Conservation (phyloP, 306 rosid species). For the Gillenia trifoliata region DNA sequence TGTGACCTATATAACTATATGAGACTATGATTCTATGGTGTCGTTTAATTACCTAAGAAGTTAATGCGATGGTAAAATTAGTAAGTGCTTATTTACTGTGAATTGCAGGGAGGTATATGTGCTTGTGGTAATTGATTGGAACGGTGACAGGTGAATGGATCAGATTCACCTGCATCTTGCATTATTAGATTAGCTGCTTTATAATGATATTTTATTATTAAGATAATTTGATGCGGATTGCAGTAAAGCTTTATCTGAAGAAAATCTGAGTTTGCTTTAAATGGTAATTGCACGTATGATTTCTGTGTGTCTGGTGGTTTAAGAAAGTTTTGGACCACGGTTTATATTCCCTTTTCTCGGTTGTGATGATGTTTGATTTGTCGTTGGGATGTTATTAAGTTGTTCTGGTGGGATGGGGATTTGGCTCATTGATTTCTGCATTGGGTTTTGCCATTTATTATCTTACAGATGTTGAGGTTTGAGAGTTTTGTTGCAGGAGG, state of each 20-base stretch:
- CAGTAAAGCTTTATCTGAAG: not conserved
- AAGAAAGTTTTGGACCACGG: conserved; percentile 6
- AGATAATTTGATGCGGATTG: not conserved
- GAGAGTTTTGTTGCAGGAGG: too few relatives aligned
- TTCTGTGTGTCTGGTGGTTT: not conserved
- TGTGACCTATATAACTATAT: not conserved
- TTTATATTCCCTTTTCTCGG: too few relatives aligned
- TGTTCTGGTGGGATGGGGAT: not conserved
- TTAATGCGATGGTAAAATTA: not conserved
- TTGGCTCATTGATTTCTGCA: not conserved
- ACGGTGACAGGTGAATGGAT: not conserved
- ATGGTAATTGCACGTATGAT: conserved; percentile 1
- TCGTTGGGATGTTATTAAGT: not conserved
- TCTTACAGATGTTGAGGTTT: not conserved
- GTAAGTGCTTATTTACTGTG: not conserved
- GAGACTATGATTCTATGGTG: not conserved
- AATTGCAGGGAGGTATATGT: not conserved
- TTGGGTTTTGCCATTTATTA: not conserved
- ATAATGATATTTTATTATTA: not conserved
- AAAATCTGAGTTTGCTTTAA: not conserved
- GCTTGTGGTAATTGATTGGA: not conserved
- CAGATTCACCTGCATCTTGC: not conserved
- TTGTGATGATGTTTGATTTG: not conserved
- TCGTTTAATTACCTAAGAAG: not conserved
- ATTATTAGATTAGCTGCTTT: not conserved